These are phyloP conservation scores for Alternaria brassicae DNA, from an alignment of 2,329 filamentous ascomycete species.

Conservation along the genomic window DNA sequence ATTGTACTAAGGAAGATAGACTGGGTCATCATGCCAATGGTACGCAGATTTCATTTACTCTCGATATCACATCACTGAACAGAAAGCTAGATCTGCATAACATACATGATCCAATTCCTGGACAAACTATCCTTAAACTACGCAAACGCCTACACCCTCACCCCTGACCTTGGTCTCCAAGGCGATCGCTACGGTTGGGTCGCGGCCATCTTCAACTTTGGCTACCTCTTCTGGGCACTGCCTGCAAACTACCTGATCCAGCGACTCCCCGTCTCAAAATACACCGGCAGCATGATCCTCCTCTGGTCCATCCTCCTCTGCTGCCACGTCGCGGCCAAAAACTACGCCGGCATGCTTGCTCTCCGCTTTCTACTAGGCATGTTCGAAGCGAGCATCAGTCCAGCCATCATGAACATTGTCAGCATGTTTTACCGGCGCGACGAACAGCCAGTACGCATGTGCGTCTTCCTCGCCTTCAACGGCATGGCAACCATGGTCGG, in stretches of 20 bases:
- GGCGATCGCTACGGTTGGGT: constrained; percentile 53
- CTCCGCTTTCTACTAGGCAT: constrained; percentile 48
- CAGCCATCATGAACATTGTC: constrained; percentile 50
- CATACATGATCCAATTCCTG: constrained; percentile 58
- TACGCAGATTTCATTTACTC: constrained; percentile 18
- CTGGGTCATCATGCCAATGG: constrained; percentile 57
- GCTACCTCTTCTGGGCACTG: constrained; percentile 53
- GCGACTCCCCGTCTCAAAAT: constrained; percentile 46
- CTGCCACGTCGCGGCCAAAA: constrained; percentile 50
- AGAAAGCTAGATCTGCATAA: constrained; percentile 44
- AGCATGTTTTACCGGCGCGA: constrained; percentile 47
- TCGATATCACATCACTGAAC: too few species aligned
- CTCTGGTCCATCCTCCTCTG: constrained; percentile 57
- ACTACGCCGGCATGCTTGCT: constrained; percentile 46
- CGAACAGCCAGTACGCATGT: constrained; percentile 54
- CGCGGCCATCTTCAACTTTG: constrained; percentile 55
- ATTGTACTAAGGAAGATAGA: constrained; percentile 55
- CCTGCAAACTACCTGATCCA: constrained; percentile 52
- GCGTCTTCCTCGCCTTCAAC: constrained; percentile 53
- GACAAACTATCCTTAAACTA: constrained; percentile 54
- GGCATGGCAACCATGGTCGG: constrained; percentile 50
- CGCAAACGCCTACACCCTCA: constrained; percentile 49
- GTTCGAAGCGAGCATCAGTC: constrained; percentile 47
- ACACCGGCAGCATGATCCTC: constrained; percentile 49
- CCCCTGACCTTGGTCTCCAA: constrained; percentile 46